Conservation (phyloP, 768 basidiomycete genomes). For the Pisolithus marmoratus region DNA sequence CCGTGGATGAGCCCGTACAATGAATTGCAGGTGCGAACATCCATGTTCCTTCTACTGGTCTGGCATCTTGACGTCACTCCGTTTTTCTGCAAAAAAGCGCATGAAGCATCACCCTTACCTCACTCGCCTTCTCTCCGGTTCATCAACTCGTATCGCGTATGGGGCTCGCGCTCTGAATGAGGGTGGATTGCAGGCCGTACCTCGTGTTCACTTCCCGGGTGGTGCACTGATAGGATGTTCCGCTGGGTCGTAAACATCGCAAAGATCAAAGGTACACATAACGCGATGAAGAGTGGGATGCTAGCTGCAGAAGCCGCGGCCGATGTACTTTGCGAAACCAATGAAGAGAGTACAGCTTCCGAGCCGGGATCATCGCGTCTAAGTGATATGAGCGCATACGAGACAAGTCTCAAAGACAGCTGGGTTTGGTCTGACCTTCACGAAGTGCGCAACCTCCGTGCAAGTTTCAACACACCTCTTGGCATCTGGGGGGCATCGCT, state of each 20-base stretch:
- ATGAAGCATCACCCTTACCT: conserved; percentile 98
- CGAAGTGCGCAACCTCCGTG: conserved; percentile 88
- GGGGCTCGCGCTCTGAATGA: conserved; percentile 88
- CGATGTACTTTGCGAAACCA: conserved; percentile 40
- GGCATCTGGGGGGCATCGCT: conserved; percentile 79
- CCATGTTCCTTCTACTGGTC: background rate
- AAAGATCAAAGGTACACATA: conserved; percentile 98
- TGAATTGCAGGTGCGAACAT: conserved; percentile 76
- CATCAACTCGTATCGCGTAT: conserved; percentile 77
- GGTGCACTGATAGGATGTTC: conserved; percentile 94
- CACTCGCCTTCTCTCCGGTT: conserved; percentile 67
- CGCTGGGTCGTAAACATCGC: conserved; percentile 93
- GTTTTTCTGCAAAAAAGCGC: conserved; percentile 35
- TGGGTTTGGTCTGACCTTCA: conserved; percentile 85
- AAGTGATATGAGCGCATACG: conserved; percentile 70
- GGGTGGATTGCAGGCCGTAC: conserved; percentile 90
- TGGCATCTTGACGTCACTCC: conserved; percentile 4
- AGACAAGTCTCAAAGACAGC: conserved; percentile 59
- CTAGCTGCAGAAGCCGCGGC: conserved; percentile 88
- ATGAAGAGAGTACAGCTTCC: background rate
- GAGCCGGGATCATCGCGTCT: conserved; percentile 10
- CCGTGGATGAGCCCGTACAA: conserved; percentile 89
- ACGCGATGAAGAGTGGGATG: conserved; percentile 99
- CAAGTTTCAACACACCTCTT: conserved; percentile 75
- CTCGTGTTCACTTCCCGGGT: conserved; percentile 83